Conservation (phyloP, 331 rosid genomes). For the Erythrophleum ivorense region DNA sequence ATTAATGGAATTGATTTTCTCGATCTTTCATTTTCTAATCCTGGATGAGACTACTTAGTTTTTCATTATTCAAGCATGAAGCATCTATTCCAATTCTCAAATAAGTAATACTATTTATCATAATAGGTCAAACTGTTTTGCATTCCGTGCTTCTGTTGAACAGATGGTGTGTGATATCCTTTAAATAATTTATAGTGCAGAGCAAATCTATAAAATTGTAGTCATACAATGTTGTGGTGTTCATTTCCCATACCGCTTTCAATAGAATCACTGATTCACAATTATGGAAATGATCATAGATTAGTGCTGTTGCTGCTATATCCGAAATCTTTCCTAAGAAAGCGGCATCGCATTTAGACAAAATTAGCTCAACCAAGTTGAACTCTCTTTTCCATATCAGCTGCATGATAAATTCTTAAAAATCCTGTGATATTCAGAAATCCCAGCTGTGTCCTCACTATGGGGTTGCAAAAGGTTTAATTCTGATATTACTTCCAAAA, state of each 20-base stretch:
- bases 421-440: conserved; percentile 14
- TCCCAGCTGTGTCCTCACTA: not conserved
- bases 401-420: conserved; percentile 28
- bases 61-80: not conserved
- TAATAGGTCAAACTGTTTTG: not conserved
- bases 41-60: not conserved
- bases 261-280: not conserved
- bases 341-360: conserved; percentile 6
- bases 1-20: not conserved
- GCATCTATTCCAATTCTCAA: not conserved
- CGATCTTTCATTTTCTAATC: not conserved
- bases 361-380: not conserved
- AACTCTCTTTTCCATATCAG: not conserved
- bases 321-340: conserved; percentile 9
- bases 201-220: not conserved
- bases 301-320: not conserved
- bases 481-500: not conserved
- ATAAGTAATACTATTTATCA: not conserved
- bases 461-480: not conserved
- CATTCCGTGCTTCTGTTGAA: not conserved
- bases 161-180: not conserved
- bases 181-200: conserved; percentile 1
- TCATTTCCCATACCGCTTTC: not conserved
- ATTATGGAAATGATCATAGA: not conserved
- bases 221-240: not conserved